Percentiles rank a stretch among this genome's conserved stretches.
These are phyloP conservation scores for Thamnidium elegans DNA, from an alignment of 192 early-diverging fungal genomes.

Conservation along the genomic window DNA sequence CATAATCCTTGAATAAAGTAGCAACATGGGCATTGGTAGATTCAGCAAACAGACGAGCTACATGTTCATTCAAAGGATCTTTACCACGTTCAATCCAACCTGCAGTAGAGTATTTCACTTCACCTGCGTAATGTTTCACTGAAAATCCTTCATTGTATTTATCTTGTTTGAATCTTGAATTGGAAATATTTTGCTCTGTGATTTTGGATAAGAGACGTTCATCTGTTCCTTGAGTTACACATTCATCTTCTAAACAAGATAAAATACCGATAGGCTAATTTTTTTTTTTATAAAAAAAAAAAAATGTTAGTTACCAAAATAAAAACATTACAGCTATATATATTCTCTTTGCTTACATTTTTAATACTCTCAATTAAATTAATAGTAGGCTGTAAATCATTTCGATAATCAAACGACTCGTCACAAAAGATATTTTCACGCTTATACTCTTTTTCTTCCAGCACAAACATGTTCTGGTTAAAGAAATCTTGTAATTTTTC, in stretches of 20 bases:
- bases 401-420: slow-evolving; percentile 96
- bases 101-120: slow-evolving; percentile 86
- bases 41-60: slow-evolving; percentile 82
- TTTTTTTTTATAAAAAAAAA: not conserved
- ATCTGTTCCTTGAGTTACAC: slow-evolving; percentile 95
- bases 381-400: slow-evolving; percentile 96
- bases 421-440: slow-evolving; percentile 86
- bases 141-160: slow-evolving; percentile 88
- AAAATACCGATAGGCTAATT: slow-evolving; percentile 94
- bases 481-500: slow-evolving; percentile 99
- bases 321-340: not conserved
- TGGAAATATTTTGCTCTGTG: slow-evolving; percentile 74
- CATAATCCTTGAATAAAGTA: slow-evolving; percentile 78
- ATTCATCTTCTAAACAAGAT: slow-evolving; percentile 96
- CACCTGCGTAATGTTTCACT: slow-evolving; percentile 91
- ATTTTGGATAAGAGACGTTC: slow-evolving; percentile 94
- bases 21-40: slow-evolving; percentile 81
- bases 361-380: slow-evolving; percentile 92
- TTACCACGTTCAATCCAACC: slow-evolving; percentile 99
- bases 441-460: slow-evolving; percentile 98
- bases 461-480: slow-evolving; percentile 98
- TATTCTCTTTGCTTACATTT: slow-evolving; percentile 76
- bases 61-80: slow-evolving; percentile 92
- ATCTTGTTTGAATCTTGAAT: slow-evolving; percentile 76
- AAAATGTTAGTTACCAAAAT: not conserved